Evolutionary conservation across 2,329 filamentous ascomycete species (phyloP), one percentile per base, ranked within the genome.

Genomic region (Penicillium sp.): DNA sequence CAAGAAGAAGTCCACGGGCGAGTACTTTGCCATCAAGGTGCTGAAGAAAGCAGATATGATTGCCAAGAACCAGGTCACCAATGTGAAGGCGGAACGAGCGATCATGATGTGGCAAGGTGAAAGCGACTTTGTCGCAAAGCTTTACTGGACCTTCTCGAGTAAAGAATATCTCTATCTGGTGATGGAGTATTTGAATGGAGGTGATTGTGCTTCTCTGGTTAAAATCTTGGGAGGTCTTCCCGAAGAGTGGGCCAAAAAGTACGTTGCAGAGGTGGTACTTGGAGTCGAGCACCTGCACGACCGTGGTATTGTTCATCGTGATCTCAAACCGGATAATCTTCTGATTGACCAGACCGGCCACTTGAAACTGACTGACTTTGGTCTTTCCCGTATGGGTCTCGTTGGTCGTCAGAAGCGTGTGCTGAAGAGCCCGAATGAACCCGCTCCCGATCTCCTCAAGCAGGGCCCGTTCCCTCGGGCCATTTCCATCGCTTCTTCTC

Each of bases 41-140:
- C 78, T 99, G 61, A 98, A 98, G 75, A 99, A 99, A 79, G 93
- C 95, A n/a, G 95, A 99, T 81, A 99, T 99, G 95, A 92, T 99
- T 64, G 95, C 95, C 63, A 99, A 99, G 79, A 99, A 99, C 75
- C 95, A 99, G 75, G 93, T 99, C 69, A 97, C 95, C 68, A 99
- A 99, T 73, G 95, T 99, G 72, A 98, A 99, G 78, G 95, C 96
- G 8, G 95, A 99, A 78, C 87, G 95, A 67, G 96, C 96, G 25
- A 99, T 99, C 74, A 98, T 99, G 95, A 99, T 99, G 95, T 98
- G 95, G 92, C 95, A 99, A 79, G 95, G 95, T 25, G 93, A 98
- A 77, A 99, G 96, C 75, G 95, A 99, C 62, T 99, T 99, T 75
- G 95, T 99, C 60, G 95, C 95, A 28, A 99, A 99, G 80, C 84